Base-by-base conservation (phyloP, 768 basidiomycete genomes). In the Hygrocybe coccinea region DNA sequence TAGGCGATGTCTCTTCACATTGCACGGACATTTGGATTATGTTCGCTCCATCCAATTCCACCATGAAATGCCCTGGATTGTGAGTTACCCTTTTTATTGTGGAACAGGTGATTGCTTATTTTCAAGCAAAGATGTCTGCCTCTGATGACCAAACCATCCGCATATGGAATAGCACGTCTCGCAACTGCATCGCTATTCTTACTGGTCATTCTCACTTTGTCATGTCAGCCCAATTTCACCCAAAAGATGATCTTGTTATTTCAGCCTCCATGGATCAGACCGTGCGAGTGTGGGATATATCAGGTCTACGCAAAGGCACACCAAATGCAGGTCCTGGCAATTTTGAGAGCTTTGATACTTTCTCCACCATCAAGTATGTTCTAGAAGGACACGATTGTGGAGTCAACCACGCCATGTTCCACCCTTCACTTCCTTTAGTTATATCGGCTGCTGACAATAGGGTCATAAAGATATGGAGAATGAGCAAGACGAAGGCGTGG, bases 151-250 rank as follows among this genome's bases (percentile, higher is more conserved):
- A 99, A 75, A 99, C 97, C 7, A 97, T 99, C 73, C 86, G 97
- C 51, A 95, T 99, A 75, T 98, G 97, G 97, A 98, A 98, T 77
- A 97, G 94, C 79, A 97, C 94, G 29, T 93, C 91, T 24, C 81
- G 95, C 61, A 93, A 94, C 66, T 98, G 95, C 74, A 97, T 99
- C 62, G 95, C 97, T 39, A 94, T 98, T 61, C 84, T 99, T 45
- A 99, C 97, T 1, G 95, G 95, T 14, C 95, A 99, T 71, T 97
- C 97, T 5, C 95, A 99, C 80, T 99, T 97, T 71, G 92, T 99
- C 74, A 95, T 95, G 93, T 97, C 92, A 38, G 95, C 93, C 35
- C 89, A 91, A 67, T 98, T 97, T 77, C 97, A 99, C 71, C 94
- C 95, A 34, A 97, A 95, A 71, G 97, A 99, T 59, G 95, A 98